Conservation (phyloP, 768 basidiomycete genomes). For the Lenzites betulinus region DNA sequence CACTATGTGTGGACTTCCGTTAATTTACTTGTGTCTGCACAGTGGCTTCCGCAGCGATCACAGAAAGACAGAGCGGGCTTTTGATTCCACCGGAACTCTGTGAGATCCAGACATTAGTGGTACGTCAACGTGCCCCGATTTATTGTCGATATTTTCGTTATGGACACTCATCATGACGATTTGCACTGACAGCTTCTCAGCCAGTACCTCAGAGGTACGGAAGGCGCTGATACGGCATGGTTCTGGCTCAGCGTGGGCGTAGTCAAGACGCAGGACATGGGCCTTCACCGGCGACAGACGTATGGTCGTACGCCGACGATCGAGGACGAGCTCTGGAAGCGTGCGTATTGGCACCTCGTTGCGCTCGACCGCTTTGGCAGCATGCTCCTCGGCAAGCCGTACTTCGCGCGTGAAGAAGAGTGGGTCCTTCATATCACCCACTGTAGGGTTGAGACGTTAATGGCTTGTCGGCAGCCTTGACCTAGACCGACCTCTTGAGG, state of each 20-base stretch:
- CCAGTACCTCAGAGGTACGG: slow-evolving; percentile 48
- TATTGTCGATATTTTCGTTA: no score
- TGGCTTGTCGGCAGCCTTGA: slow-evolving; percentile 37
- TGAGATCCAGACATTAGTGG: slow-evolving; percentile 59
- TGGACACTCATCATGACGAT: no score
- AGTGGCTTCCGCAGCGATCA: slow-evolving; percentile 5
- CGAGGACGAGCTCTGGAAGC: slow-evolving; percentile 52
- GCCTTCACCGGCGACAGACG: slow-evolving; percentile 44
- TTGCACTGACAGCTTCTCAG: slow-evolving; percentile 44
- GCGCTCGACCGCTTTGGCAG: slow-evolving; percentile 61
- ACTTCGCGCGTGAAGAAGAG: slow-evolving; percentile 66
- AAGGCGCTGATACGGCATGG: slow-evolving; percentile 45
- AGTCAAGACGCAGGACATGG: slow-evolving; percentile 57
- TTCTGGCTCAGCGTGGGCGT: slow-evolving; percentile 38
- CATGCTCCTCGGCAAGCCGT: slow-evolving; percentile 55
- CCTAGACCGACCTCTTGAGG: slow-evolving; percentile 56
- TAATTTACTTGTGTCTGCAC: not conserved
- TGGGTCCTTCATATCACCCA: no score
- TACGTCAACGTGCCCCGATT: slow-evolving; percentile 29
- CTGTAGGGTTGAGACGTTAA: slow-evolving; percentile 48
- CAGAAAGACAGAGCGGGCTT: slow-evolving; percentile 52
- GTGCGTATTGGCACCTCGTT: slow-evolving; percentile 52
- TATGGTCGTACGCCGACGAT: slow-evolving; percentile 32
- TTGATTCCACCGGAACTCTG: slow-evolving; percentile 59
- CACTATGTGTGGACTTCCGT: not conserved